Conservation (phyloP, 148 eudicot species). For the Mesembryanthemum crystallinum region DNA sequence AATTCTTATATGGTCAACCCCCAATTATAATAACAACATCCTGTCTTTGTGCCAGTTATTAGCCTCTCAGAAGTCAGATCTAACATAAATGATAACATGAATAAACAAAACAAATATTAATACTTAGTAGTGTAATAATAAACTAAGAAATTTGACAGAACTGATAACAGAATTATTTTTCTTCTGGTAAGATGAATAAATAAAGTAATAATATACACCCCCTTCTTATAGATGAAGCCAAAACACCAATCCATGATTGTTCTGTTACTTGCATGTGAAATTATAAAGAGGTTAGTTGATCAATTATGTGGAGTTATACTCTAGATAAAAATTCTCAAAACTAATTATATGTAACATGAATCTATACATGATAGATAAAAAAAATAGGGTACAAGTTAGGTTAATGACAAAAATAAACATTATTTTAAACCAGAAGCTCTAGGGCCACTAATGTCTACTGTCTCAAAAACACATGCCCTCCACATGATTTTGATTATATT, state of each 20-base stretch:
- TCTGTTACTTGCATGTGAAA: slow-evolving; percentile 4
- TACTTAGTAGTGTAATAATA: background rate
- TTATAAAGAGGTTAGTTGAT: background rate
- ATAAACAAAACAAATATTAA: background rate
- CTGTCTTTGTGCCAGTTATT: background rate
- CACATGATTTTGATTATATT: background rate
- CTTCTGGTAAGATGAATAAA: background rate
- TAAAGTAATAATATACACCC: background rate
- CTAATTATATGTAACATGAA: background rate
- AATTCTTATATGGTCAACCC: background rate
- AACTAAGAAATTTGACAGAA: background rate
- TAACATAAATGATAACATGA: slow-evolving; percentile 1
- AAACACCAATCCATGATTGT: slow-evolving; percentile 13
- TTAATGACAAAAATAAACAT: background rate
- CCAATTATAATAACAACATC: background rate
- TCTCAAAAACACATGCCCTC: background rate
- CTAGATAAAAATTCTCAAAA: slow-evolving; percentile 5
- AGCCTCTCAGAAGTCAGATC: background rate
- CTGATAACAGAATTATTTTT: background rate
- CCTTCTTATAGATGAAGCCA: background rate
- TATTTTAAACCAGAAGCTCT: background rate
- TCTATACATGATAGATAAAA: background rate
- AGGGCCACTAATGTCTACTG: too few species aligned
- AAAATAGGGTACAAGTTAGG: background rate
- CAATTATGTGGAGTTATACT: background rate